phyloP scores from a whole-genome alignment of 2,329 filamentous ascomycete species.

The Diaporthe ilicicola region DNA sequence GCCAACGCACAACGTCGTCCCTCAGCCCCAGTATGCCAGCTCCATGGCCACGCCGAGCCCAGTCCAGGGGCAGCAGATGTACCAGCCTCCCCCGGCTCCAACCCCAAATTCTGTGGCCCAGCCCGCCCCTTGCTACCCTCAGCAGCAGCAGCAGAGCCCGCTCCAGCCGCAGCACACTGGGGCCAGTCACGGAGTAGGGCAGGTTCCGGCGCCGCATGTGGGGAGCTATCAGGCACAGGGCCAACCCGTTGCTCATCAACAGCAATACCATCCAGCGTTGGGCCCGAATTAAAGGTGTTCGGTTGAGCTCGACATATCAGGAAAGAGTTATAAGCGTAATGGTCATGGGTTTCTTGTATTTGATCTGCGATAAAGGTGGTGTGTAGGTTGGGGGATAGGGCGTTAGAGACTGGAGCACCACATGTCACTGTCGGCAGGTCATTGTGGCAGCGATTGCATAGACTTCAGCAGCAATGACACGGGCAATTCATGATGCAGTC shows the following conservation, averaged over 20 bases:
- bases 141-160: slow-evolving; percentile 26
- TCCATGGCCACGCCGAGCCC: slow-evolving; percentile 33
- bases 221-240: slow-evolving; percentile 26
- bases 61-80: slow-evolving; percentile 33
- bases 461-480: too few species aligned
- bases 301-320: neutral
- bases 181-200: neutral
- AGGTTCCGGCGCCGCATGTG: slow-evolving; percentile 21
- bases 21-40: slow-evolving; percentile 35
- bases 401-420: neutral
- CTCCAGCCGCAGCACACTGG: neutral
- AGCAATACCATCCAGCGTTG: slow-evolving; percentile 23
- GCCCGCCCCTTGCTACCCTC: slow-evolving; percentile 7
- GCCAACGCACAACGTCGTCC: slow-evolving; percentile 1
- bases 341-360: neutral
- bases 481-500: neutral
- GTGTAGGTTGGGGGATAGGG: neutral
- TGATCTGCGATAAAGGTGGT: neutral
- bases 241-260: slow-evolving; percentile 25
- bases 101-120: neutral
- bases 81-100: slow-evolving; percentile 33
- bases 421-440: too few species aligned
- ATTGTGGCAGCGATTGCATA: neutral
- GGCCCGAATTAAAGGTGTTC: neutral
- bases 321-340: neutral